Conservation (phyloP, 768 basidiomycete genomes). For the Termitomyces sp. region DNA sequence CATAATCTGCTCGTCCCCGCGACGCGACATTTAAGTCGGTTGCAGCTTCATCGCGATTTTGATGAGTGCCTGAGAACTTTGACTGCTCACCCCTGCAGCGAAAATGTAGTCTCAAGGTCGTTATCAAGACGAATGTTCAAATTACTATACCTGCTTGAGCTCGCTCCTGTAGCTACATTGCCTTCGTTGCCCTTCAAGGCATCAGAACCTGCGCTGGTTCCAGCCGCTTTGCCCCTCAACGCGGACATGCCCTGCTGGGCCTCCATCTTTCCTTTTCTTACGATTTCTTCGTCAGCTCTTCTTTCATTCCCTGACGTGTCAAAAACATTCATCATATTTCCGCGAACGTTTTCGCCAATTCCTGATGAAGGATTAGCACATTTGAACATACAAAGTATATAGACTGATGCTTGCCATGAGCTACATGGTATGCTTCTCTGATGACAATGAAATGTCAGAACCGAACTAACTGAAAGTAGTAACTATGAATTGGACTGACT, state of each 20-base stretch:
- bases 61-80: neutral
- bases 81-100: neutral
- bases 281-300: constrained; percentile 29
- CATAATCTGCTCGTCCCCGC: neutral
- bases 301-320: constrained; percentile 26
- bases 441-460: neutral
- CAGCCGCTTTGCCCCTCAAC: constrained; percentile 9
- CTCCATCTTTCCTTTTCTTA: constrained; percentile 31
- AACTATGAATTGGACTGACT: neutral
- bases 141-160: neutral
- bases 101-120: too few relatives aligned
- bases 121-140: neutral
- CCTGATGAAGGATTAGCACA: constrained; percentile 19
- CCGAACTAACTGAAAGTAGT: too few relatives aligned
- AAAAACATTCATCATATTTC: constrained; percentile 32
- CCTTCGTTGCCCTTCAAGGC: neutral
- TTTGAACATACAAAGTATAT: too few relatives aligned
- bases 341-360: constrained; percentile 38
- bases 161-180: neutral
- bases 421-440: neutral
- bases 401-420: neutral
- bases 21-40: neutral
- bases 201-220: neutral
- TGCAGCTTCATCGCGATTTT: neutral
- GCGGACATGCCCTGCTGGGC: constrained; percentile 32